A percentile compares a stretch with the other conserved stretches of the same genome.
Evolutionary conservation across 225 moss, liverwort and hornwort species (phyloP).

Genomic region (Neckera pumila): DNA sequence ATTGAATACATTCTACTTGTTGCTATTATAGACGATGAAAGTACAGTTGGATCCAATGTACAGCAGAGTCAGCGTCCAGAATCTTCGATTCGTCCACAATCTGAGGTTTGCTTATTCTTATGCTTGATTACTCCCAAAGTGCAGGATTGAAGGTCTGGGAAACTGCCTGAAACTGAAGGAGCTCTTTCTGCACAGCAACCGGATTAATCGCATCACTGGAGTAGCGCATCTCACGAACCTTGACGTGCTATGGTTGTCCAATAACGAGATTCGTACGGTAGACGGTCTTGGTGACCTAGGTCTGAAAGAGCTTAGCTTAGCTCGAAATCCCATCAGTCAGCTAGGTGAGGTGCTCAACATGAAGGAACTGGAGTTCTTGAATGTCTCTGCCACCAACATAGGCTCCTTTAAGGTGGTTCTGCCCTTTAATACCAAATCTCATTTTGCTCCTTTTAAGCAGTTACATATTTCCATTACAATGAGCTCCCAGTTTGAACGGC

Average conservation of each 20-base stretch:
- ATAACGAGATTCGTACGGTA: conserved; percentile 73
- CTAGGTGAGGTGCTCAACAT: conserved; percentile 81
- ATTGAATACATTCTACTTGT: neutral
- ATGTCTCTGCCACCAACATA: conserved; percentile 87
- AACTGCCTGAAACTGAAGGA: conserved; percentile 88
- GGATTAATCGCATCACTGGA: conserved; percentile 66
- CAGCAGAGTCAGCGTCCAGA: neutral
- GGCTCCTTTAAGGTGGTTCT: conserved; percentile 87
- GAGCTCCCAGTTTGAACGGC: neutral
- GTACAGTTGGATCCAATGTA: neutral
- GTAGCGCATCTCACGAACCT: conserved; percentile 70
- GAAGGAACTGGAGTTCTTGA: conserved; percentile 73
- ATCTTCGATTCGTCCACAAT: neutral
- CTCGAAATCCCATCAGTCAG: conserved; percentile 77
- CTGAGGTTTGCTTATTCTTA: neutral
- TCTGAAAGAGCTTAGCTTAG: conserved; percentile 81
- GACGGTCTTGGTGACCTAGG: conserved; percentile 78
- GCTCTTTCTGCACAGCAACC: conserved; percentile 76
- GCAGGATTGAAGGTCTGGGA: conserved; percentile 94
- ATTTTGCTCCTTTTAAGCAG: neutral
- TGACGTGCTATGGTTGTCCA: conserved; percentile 89
- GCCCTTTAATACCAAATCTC: neutral
- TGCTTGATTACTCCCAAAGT: neutral
- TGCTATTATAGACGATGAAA: neutral
- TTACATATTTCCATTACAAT: neutral